Conservation (phyloP, 1,284 basidiomycete genomes). For the Ganoderma lucidum region DNA sequence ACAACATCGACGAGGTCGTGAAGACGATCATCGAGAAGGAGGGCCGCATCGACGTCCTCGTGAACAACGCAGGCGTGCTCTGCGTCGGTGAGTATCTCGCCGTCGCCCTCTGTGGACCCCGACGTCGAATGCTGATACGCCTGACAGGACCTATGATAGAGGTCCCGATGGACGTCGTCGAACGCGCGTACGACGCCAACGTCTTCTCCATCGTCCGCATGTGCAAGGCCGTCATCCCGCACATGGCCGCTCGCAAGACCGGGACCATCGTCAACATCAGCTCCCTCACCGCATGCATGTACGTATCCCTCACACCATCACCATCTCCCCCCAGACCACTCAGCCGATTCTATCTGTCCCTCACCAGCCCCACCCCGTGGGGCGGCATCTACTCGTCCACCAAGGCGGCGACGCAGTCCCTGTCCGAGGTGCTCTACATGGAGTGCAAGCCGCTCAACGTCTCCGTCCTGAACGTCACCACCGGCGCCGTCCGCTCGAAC, state of each 20-base stretch:
- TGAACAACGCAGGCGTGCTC: slow-evolving; percentile 44
- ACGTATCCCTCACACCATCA: slow-evolving; percentile 43
- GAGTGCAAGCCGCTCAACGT: slow-evolving; percentile 70
- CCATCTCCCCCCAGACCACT: background rate
- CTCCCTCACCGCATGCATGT: slow-evolving; percentile 69
- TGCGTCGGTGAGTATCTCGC: slow-evolving; percentile 36
- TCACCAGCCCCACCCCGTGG: slow-evolving; percentile 71
- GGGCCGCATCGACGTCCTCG: slow-evolving; percentile 40
- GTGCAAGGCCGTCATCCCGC: slow-evolving; percentile 68
- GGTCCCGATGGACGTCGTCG: slow-evolving; percentile 60
- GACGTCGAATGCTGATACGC: background rate
- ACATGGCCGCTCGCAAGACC: slow-evolving; percentile 69
- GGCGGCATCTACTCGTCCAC: slow-evolving; percentile 71
- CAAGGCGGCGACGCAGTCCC: slow-evolving; percentile 69
- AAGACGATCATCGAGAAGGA: slow-evolving; percentile 38
- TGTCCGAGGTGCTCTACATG: slow-evolving; percentile 73
- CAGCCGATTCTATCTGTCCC: background rate
- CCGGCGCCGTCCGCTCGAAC: slow-evolving; percentile 66
- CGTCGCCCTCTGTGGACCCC: background rate
- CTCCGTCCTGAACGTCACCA: slow-evolving; percentile 67
- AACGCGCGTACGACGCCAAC: slow-evolving; percentile 67
- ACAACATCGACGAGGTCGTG: slow-evolving; percentile 39
- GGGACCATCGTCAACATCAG: slow-evolving; percentile 81
- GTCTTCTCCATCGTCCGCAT: slow-evolving; percentile 68
- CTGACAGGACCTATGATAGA: slow-evolving; percentile 70